Evolutionary conservation across 805 yeast species (phyloP), one percentile per base, ranked within the genome.

Genomic region (Schizosaccharomyces japonicus): DNA sequence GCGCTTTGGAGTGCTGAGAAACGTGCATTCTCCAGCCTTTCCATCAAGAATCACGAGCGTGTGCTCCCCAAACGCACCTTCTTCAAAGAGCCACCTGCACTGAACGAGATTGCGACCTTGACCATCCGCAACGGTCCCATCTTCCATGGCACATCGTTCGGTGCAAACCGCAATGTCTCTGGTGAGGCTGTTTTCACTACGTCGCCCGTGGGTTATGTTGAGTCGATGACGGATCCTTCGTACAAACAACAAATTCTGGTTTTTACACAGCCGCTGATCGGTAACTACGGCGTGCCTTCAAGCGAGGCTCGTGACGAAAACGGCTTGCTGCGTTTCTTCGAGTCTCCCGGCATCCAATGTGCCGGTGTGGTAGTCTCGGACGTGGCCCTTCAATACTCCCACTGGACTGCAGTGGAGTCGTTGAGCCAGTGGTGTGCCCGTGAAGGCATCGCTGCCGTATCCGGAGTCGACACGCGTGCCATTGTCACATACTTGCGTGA

Each of bases 181-280:
- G 98, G 98, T 72, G 98, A 90, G 68, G 75, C 92, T 57, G 98
- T 90, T 51, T 90, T 90, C 75, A 96, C 92, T 66, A 90, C 98
- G 53, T 96, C 98, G 69, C 85, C 90, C 95, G 96, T 90, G 56
- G 98, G 98, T 52, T 90, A 90, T 63, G 98, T 96, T 39, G 98
- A 90, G 66, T 77, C 95, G 48, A 75, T 90, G 63, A 84, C 98
- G 36, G 98, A 90, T 66, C 98, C 98, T 51, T 90, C 96, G 42
- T 90, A 90, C 65, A 85, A 81, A 60, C 98, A 98, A 53, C 98
- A 90, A 67, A 87, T 90, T 59, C 59, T 90, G 62, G 95, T 90
- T 53, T 80, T 90, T 64, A 90, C 98, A 48, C 90, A 77, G 64
- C 98, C 98, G 26, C 70, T 90, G 57, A 94, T 90, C 47, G 98